phyloP scores from a whole-genome alignment of 2,329 filamentous ascomycete species.

The Aureobasidium namibiae region DNA sequence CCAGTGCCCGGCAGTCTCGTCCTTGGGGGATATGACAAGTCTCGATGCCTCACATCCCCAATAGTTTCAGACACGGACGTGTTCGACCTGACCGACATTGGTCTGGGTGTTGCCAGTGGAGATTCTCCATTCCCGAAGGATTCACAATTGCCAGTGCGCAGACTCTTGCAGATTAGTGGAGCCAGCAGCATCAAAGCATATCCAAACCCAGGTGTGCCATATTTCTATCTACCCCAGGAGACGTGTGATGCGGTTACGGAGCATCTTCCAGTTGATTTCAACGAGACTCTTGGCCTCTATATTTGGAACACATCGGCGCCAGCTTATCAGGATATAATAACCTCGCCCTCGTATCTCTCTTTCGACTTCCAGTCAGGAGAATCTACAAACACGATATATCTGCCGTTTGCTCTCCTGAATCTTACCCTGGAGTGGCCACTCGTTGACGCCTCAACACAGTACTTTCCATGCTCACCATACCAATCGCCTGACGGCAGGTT shows the following conservation, averaged over 20 bases:
- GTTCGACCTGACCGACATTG: neutral
- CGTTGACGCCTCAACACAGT: neutral
- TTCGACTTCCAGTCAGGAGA: neutral
- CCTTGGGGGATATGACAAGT: neutral
- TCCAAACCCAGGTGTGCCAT: constrained; percentile 7
- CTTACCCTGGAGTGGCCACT: neutral
- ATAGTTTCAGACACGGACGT: neutral
- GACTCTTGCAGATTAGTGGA: neutral
- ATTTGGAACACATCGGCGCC: neutral
- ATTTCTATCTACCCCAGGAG: neutral
- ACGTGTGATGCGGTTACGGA: neutral
- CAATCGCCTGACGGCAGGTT: neutral
- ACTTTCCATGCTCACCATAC: neutral
- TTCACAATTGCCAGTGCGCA: neutral
- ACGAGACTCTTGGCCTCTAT: neutral
- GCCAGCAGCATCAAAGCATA: neutral
- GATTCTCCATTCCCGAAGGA: neutral
- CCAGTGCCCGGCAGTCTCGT: neutral
- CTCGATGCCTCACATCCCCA: neutral
- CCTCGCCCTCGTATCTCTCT: neutral
- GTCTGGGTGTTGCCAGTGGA: neutral
- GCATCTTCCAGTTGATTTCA: neutral
- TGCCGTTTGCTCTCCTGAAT: constrained; percentile 2
- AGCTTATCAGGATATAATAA: neutral
- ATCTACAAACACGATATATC: neutral